Base-by-base conservation (phyloP, 805 yeast species). In the Metschnikowia gelsemii region DNA sequence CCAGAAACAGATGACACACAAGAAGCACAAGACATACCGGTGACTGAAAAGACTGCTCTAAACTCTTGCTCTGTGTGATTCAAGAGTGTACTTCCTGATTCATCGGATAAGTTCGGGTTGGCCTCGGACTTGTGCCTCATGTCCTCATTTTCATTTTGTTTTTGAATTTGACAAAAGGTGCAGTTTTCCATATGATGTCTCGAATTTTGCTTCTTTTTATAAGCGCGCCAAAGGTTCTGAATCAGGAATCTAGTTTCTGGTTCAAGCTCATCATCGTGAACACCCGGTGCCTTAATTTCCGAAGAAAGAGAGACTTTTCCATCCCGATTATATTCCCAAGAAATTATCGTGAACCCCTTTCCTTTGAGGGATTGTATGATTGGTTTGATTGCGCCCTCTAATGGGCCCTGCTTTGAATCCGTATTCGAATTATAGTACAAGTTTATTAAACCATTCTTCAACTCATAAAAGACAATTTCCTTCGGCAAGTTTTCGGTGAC, bases 31-130 rank as follows among this genome's bases (percentile, higher is more conserved):
- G 73, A 59, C 73, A 68, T 68, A 3, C 73, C 58, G 49, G 73
- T 72, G 37, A 84, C 66, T 6, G 80, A 64, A 40, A 77, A 73
- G 1, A 76, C 72, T 0, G 84, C 87, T 35, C 73, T 49, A 42
- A 46, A 65, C 32, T 67, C 72, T 22, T 25, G 38, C 14, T 29
- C 33, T 1, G 36, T 19, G 7, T 37, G 34, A 9, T 40, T 32
- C 9, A 40, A 19, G 5, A 40, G 47, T 6, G 46, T 42, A 24
- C 27, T 23, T 5, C 39, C 18, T 8, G 37, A 18, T 5, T 11
- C 26, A n/a, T 24, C 24, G 21, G 35, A 18, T 17, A 27, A 21
- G 23, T 25, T 24, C 25, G 9, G 24, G n/a, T 21, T 9, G 13
- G 25, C 18, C 19, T 19, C 25, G 5, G 14, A 9, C 17, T 38